phyloP scores from a whole-genome alignment of 129 eudicot genomes.

The Saposhnikovia divaricata region DNA sequence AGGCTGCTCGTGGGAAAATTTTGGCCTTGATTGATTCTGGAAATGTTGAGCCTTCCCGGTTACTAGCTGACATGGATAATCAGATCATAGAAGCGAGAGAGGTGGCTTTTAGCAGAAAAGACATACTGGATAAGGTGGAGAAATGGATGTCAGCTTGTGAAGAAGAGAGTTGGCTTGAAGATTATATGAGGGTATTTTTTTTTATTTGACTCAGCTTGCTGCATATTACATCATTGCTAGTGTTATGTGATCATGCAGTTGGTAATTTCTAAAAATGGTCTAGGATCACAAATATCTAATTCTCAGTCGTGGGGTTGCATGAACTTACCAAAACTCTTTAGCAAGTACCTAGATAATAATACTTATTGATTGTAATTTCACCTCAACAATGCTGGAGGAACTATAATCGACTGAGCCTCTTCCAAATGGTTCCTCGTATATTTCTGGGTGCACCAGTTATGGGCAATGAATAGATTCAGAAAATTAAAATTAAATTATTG shows the following conservation, averaged over 20 bases:
- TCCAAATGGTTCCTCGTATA: no score
- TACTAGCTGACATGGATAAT: constrained; percentile 91
- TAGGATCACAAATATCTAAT: not conserved
- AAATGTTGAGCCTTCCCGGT: constrained; percentile 70
- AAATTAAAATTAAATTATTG: no score
- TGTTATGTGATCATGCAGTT: not conserved
- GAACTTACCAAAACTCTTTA: no score
- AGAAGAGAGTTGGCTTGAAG: constrained; percentile 99
- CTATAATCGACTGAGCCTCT: no score
- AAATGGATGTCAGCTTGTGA: constrained; percentile 98
- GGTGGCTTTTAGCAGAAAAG: constrained; percentile 87
- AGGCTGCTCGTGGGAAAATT: constrained; percentile 65
- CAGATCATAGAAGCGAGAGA: constrained; percentile 80
- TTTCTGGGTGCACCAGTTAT: no score
- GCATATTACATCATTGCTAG: not conserved
- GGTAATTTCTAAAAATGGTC: not conserved
- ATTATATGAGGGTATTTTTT: constrained; percentile 65
- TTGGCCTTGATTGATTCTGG: constrained; percentile 86
- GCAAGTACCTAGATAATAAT: no score
- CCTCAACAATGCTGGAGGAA: no score
- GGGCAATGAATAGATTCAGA: no score
- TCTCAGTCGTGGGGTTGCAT: not conserved
- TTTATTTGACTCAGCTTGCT: not conserved
- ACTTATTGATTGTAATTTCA: no score
- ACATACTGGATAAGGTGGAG: constrained; percentile 91